Evolutionary conservation across 495 filamentous ascomycete genomes (phyloP).

Genomic region (Geoglossum glabrum): DNA sequence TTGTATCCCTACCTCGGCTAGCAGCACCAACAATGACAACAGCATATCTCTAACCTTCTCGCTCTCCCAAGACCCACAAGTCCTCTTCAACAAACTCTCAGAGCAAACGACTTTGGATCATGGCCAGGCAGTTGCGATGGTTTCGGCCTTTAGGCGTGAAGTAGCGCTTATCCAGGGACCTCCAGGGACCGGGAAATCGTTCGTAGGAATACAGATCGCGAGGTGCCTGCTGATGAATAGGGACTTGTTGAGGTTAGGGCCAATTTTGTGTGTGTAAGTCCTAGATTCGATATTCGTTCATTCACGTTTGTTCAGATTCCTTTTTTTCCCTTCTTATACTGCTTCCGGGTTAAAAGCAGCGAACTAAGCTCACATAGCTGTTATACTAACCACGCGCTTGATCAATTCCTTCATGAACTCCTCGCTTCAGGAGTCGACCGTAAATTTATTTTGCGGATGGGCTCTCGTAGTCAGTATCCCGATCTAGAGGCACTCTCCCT

Average conservation of each 20-base stretch:
- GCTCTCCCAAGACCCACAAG: conserved; percentile 15
- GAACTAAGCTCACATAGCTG: conserved; percentile 13
- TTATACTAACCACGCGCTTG: conserved; percentile 57
- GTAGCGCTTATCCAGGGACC: conserved; percentile 61
- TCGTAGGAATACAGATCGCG: conserved; percentile 34
- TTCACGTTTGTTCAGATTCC: background rate
- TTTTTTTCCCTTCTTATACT: background rate
- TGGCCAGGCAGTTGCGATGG: conserved; percentile 36
- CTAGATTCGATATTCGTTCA: background rate
- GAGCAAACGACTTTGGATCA: conserved; percentile 31
- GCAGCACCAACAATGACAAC: conserved; percentile 20
- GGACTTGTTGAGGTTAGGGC: conserved; percentile 27
- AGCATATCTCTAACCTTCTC: conserved; percentile 16
- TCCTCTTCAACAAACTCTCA: conserved; percentile 20
- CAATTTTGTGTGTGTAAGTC: conserved; percentile 32
- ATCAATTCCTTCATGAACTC: conserved; percentile 50
- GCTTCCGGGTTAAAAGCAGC: background rate
- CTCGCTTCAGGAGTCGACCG: conserved; percentile 25
- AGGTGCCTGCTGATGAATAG: conserved; percentile 43
- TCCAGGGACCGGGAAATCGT: conserved; percentile 63
- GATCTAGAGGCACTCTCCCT: conserved; percentile 28
- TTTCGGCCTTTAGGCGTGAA: conserved; percentile 31
- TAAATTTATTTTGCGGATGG: conserved; percentile 46
- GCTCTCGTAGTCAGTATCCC: conserved; percentile 42
- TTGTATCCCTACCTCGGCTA: background rate